Conservation (phyloP, 2,329 filamentous ascomycete species). For the Cladosporium oxysporum region DNA sequence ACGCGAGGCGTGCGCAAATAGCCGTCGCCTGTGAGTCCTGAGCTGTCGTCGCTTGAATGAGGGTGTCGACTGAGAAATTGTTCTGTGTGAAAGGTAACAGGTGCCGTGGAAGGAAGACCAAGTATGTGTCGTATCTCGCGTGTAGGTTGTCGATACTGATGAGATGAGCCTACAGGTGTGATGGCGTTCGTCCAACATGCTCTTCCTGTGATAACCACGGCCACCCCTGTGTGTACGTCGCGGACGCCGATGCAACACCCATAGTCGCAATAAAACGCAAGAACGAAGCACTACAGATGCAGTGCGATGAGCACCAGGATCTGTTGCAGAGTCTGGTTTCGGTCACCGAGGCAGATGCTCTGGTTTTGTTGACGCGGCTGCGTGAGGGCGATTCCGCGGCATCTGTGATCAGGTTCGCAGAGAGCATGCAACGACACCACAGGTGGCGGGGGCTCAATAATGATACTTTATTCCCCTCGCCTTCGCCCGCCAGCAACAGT, state of each 20-base stretch:
- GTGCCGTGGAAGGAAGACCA: background rate
- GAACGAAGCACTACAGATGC: background rate
- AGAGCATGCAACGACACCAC: background rate
- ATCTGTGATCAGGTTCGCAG: background rate
- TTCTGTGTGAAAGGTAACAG: background rate
- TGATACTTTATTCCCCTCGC: background rate
- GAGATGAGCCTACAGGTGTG: background rate
- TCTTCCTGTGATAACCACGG: background rate
- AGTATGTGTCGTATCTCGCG: background rate
- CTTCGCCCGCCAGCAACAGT: background rate
- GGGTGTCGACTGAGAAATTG: background rate
- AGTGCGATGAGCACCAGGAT: background rate
- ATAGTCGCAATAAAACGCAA: background rate
- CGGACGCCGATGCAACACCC: constrained; percentile 2
- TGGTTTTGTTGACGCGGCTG: background rate
- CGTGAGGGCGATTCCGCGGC: background rate
- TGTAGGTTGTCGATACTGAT: background rate
- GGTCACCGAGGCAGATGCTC: background rate
- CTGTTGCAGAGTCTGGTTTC: background rate
- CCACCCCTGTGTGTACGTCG: background rate
- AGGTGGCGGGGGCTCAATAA: background rate
- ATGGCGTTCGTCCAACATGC: background rate
- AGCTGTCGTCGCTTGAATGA: background rate
- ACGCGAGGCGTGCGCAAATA: background rate
- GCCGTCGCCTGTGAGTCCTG: constrained; percentile 1